Evolutionary conservation across 176 grass and related monocot species (phyloP).

Genomic region (Carex myosuroides): DNA sequence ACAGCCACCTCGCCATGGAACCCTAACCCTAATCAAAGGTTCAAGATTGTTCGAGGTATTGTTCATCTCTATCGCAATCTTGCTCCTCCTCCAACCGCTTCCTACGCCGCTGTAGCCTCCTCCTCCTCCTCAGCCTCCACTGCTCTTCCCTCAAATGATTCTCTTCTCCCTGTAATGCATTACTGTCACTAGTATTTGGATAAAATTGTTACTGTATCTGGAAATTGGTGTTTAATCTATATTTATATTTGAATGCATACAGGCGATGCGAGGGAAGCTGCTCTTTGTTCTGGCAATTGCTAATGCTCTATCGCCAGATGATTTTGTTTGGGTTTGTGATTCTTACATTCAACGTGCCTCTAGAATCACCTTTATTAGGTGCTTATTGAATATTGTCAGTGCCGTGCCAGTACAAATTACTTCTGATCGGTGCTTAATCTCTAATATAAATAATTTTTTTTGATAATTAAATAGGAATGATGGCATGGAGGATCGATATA

Average conservation of each 20-base stretch:
- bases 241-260: not conserved
- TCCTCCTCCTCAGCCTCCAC: constrained; percentile 38
- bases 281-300: constrained; percentile 78
- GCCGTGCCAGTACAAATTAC: not conserved
- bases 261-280: constrained; percentile 49
- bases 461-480: constrained; percentile 23
- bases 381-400: not conserved
- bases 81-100: constrained; percentile 19
- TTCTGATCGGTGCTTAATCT: not conserved
- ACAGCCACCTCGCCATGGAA: constrained; percentile 20
- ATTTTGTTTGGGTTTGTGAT: constrained; percentile 76
- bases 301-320: constrained; percentile 52
- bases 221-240: not conserved
- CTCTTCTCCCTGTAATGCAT: constrained; percentile 47
- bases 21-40: constrained; percentile 34
- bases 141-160: constrained; percentile 30
- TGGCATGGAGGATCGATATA: constrained; percentile 77
- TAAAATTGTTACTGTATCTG: not conserved
- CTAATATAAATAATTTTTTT: not conserved
- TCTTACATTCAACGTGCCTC: constrained; percentile 51
- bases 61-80: constrained; percentile 70
- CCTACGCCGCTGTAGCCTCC: constrained; percentile 42
- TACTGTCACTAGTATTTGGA: not conserved
- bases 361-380: constrained; percentile 64
- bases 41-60: constrained; percentile 53